A percentile compares a stretch with the other conserved stretches of the same genome.
phyloP scores from a whole-genome alignment of 1,284 basidiomycete species.

The Athelia psychrophila region DNA sequence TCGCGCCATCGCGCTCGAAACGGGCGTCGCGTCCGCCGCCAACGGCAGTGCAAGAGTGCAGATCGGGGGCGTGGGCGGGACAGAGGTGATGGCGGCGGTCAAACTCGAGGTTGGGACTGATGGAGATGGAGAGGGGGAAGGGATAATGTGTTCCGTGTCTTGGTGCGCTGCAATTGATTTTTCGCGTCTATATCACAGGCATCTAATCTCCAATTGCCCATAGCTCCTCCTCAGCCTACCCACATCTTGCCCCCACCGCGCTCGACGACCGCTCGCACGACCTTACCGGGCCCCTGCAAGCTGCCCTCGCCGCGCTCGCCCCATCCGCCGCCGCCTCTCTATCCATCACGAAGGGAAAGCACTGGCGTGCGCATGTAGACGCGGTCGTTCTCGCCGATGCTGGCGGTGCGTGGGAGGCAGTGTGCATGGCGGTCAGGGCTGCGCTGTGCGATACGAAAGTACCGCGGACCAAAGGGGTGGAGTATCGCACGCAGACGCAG shows the following conservation, averaged over 20 bases:
- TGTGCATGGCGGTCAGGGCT: constrained; percentile 74
- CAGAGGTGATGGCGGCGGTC: constrained; percentile 65
- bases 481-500: constrained; percentile 51
- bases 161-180: constrained; percentile 57
- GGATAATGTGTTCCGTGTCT: constrained; percentile 63
- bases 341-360: constrained; percentile 62
- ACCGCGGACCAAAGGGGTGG: constrained; percentile 64
- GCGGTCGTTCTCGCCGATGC: constrained; percentile 65
- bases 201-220: constrained; percentile 35
- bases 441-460: constrained; percentile 80
- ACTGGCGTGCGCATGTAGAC: constrained; percentile 71
- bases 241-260: constrained; percentile 54
- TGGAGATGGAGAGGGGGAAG: constrained; percentile 41
- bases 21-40: constrained; percentile 70
- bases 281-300: constrained; percentile 53
- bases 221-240: constrained; percentile 79
- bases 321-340: constrained; percentile 58
- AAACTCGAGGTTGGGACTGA: constrained; percentile 72
- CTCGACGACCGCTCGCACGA: constrained; percentile 75
- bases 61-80: constrained; percentile 65
- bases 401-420: constrained; percentile 71
- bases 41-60: constrained; percentile 75
- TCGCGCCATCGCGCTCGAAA: constrained; percentile 67
- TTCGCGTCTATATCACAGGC: constrained; percentile 6
- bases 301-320: constrained; percentile 58